These are phyloP conservation scores for Cadophora malorum DNA, from an alignment of 2,329 filamentous ascomycete species.

Conservation along the genomic window DNA sequence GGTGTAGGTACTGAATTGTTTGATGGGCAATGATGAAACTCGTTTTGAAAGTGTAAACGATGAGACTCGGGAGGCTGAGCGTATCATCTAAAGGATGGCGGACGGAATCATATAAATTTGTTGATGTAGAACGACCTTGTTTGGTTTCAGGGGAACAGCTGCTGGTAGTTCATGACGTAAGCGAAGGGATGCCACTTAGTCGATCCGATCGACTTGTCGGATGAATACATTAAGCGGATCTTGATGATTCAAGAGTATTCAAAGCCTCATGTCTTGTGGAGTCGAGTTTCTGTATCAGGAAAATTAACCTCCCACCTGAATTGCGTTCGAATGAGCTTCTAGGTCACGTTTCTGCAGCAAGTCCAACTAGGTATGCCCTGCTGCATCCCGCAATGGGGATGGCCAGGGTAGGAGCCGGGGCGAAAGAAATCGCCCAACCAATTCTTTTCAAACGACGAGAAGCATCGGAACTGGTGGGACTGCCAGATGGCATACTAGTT, in stretches of 20 bases:
- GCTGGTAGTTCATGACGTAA: background rate
- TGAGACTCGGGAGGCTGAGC: background rate
- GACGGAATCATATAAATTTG: too few relatives aligned
- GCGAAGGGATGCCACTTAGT: background rate
- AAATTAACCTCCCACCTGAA: background rate
- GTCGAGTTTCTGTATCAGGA: background rate
- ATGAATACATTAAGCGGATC: too few relatives aligned
- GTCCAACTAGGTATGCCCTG: background rate
- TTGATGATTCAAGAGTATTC: too few relatives aligned
- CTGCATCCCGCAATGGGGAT: background rate
- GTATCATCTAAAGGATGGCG: background rate
- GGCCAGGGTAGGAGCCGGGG: background rate
- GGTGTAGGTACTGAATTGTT: background rate
- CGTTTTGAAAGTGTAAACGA: background rate
- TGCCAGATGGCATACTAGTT: background rate
- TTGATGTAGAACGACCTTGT: background rate
- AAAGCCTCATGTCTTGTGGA: background rate
- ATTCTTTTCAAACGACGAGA: background rate
- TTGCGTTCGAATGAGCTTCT: background rate
- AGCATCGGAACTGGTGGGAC: background rate
- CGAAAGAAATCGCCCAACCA: background rate
- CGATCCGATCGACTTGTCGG: background rate
- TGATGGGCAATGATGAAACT: background rate
- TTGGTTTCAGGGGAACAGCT: background rate
- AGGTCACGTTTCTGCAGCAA: conserved; percentile 6